A percentile compares a stretch with the other conserved stretches of the same genome.
Evolutionary conservation across 176 grass and related monocot species (phyloP).

Genomic region (Aegilops tauschii): DNA sequence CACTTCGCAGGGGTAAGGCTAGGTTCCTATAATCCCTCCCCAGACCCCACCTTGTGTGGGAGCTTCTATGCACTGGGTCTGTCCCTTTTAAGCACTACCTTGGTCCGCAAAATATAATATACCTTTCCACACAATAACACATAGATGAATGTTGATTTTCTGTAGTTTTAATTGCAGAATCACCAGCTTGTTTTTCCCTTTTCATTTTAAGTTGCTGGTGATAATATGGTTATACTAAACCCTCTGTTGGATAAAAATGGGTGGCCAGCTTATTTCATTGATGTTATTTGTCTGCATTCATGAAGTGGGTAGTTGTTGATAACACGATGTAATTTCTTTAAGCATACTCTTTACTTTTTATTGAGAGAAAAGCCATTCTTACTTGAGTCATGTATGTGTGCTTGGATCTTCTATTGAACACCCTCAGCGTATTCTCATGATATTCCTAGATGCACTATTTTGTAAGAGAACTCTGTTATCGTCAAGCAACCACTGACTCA

Average conservation of each 20-base stretch:
- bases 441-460: constrained; percentile 2
- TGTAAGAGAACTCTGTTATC: not conserved
- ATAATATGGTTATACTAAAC: not conserved
- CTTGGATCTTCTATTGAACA: not conserved
- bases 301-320: not conserved
- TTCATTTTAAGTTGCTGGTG: constrained; percentile 6
- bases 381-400: not conserved
- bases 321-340: not conserved
- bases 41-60: too few species aligned
- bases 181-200: not conserved
- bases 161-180: not conserved
- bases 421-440: not conserved
- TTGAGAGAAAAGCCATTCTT: too few species aligned
- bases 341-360: not conserved
- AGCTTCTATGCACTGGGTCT: too few species aligned
- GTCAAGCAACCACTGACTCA: not conserved
- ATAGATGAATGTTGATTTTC: not conserved
- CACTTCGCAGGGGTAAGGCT: too few species aligned
- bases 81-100: not conserved
- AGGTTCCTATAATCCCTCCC: too few species aligned
- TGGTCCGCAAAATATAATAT: not conserved
- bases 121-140: not conserved
- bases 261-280: not conserved
- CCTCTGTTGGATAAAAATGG: not conserved
- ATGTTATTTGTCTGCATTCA: too few species aligned